Conservation (phyloP, 2,329 filamentous ascomycete species). For the Plenodomus lindquistii region DNA sequence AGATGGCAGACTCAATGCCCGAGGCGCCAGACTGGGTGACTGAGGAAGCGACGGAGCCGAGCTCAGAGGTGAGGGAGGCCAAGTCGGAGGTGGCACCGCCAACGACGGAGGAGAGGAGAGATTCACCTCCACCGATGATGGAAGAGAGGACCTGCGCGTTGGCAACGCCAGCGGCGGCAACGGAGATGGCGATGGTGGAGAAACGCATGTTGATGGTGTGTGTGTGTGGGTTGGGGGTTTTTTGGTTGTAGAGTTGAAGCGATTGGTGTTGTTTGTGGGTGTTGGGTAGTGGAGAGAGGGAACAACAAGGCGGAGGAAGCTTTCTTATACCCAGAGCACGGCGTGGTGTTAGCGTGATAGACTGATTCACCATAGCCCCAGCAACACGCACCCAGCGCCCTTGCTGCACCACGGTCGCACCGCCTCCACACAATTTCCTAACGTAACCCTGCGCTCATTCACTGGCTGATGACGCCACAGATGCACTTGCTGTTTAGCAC, state of each 20-base stretch:
- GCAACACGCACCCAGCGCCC: not conserved
- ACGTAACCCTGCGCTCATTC: slow-evolving; percentile 8
- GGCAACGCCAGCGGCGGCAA: slow-evolving; percentile 34
- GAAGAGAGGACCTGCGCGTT: slow-evolving; percentile 37
- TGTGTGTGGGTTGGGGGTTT: slow-evolving; percentile 4
- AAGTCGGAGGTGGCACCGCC: slow-evolving; percentile 8
- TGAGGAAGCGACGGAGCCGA: slow-evolving; percentile 12
- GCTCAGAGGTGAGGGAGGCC: slow-evolving; percentile 14
- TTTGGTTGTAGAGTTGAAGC: slow-evolving; percentile 1
- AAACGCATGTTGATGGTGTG: slow-evolving; percentile 40
- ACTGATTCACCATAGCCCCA: not conserved
- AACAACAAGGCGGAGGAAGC: not conserved
- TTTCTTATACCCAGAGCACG: not conserved
- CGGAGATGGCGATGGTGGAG: slow-evolving; percentile 34
- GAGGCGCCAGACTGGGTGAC: slow-evolving; percentile 13
- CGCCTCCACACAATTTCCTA: slow-evolving; percentile 12
- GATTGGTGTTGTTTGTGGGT: slow-evolving; percentile 8
- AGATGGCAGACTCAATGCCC: slow-evolving; percentile 7
- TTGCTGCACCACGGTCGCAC: slow-evolving; percentile 9
- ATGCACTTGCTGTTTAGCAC: not conserved
- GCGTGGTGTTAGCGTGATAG: not conserved
- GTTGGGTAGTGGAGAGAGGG: slow-evolving; percentile 9
- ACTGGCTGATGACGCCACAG: slow-evolving; percentile 19
- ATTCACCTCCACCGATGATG: slow-evolving; percentile 8
- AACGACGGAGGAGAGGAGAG: slow-evolving; percentile 13